Evolutionary conservation across 2,329 filamentous ascomycete genomes (phyloP), one percentile per base, ranked within the genome.

Genomic region (Penicillium hordei): DNA sequence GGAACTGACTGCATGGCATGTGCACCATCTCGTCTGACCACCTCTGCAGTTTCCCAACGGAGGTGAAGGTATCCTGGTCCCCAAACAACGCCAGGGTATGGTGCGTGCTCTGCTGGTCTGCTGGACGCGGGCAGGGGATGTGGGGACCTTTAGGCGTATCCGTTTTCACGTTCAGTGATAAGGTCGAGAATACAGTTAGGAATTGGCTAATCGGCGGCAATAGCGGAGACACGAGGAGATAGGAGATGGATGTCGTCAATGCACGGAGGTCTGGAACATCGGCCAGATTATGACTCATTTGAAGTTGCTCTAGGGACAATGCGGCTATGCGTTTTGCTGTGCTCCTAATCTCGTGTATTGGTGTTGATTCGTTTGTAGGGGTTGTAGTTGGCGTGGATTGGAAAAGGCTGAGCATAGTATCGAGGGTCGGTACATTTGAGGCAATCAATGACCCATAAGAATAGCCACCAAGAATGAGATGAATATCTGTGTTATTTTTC

Each of bases 381-480:
- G 72, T 66, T 3, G 75, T 63, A 0, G 51, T 36, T 36, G 34
- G 12, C 21, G 85, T 82, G 0, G 76, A 71, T 8, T 76, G 69
- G 64, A 94, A 91, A 1, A 82, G 75, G 1, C 80, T 72, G 25
- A 91, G 74, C 29, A 95, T 84, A 0, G 79, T 74, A 12, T 78
- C 72, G 36, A 88, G 60, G 9, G 72, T 61, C 0, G 91, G 90
- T 0, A 96, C 81, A 57, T 88, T 86, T 0, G 84, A 86, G 2
- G 91, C 86, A 39, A 97, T 84, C 69, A 96, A 83, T 5, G 91
- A 90, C 43, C 94, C 94, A 72, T 97, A 97, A 0, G 92, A 96
- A 72, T 97, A 97, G 13, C 93, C 93, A 2, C 84, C 88, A 7
- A 94, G 79, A 5, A 96, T 66, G 0, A 87, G 61, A 34, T 69